phyloP scores from a whole-genome alignment of 2,329 filamentous ascomycete genomes.

The Colletotrichum magnum region DNA sequence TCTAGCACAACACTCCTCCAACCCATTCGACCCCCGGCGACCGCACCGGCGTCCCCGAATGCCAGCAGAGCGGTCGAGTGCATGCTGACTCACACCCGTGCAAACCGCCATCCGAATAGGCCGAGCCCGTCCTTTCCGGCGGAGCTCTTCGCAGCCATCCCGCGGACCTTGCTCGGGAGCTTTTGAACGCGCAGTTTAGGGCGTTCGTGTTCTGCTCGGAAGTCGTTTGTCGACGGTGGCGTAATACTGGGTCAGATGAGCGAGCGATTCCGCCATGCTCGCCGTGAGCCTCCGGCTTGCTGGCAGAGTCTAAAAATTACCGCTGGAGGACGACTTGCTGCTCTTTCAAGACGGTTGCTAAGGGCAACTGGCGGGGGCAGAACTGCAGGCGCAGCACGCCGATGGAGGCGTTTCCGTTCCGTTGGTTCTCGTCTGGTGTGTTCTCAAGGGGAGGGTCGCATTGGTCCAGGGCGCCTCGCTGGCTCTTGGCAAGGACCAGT shows the following conservation, averaged over 20 bases:
- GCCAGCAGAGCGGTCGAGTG: too few relatives aligned
- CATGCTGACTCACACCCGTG: not conserved
- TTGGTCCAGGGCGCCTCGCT: not conserved
- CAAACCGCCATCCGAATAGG: slow-evolving; percentile 27
- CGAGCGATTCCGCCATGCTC: slow-evolving; percentile 21
- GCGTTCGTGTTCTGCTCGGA: not conserved
- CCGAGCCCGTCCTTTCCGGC: slow-evolving; percentile 10
- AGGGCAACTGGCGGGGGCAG: not conserved
- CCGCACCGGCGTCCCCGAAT: too few relatives aligned
- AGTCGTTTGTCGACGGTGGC: not conserved
- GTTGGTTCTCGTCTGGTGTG: slow-evolving; percentile 6
- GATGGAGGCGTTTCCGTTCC: not conserved
- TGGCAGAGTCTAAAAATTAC: not conserved
- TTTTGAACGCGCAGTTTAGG: not conserved
- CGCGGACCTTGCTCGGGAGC: not conserved
- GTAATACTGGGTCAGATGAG: not conserved
- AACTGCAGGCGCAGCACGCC: slow-evolving; percentile 1
- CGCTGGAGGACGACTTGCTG: slow-evolving; percentile 12
- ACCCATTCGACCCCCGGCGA: not conserved
- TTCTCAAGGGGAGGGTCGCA: not conserved
- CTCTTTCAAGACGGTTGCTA: slow-evolving; percentile 4
- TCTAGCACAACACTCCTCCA: not conserved
- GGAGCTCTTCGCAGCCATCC: not conserved
- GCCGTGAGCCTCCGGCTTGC: slow-evolving; percentile 5
- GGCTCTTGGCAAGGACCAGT: slow-evolving; percentile 7